Base-by-base conservation (phyloP, 257 asterid genomes). In the Plantago elongata region DNA sequence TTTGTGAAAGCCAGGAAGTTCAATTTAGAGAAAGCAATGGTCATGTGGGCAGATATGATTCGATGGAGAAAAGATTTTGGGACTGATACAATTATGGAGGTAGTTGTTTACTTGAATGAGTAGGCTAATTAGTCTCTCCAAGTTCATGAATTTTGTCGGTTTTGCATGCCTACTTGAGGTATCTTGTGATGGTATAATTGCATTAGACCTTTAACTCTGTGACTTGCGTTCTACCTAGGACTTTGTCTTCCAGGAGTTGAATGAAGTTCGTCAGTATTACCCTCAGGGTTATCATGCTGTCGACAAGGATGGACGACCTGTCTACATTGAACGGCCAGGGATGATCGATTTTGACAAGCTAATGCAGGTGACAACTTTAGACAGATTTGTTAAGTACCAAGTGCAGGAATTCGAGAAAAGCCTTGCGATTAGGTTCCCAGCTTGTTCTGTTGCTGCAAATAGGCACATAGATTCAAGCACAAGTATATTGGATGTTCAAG, bases 21-120 rank as follows among this genome's bases (percentile, higher is more conserved):
- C 67, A 75, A 81, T 67, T 70, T 76, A 62, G 77, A 69, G 37
- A 81, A 77, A 60, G 82, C 95, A 11, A 85, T 81, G 72, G 27
- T 57, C 66, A 79, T 88, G 96, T 88, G 96, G 96, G 87, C 77
- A 50, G 75, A 78, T 75, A 88, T 85, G 96, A 86, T 85, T 29
- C 84, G 72, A 66, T 88, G 96, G 96, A 83, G 96, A 67, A 69
- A 63, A 61, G 78, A 67, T 22, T 88, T 85, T 43, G 88, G 86
- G 27, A 66, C 88, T 46, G 95, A 88, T 69, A 76, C 78, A 29
- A 85, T 88, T 50, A 61, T 81, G 69, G 77, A 86, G 92, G 96
- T 88, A 72, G 69, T 61, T 61, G 49, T 60, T 30, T 7, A 17
- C 13, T 29, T 48, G 27, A 22, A 29, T 30, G 40, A 34, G 40